Conservation (phyloP, 2,329 filamentous ascomycete genomes). For the Graphilbum fragrans region DNA sequence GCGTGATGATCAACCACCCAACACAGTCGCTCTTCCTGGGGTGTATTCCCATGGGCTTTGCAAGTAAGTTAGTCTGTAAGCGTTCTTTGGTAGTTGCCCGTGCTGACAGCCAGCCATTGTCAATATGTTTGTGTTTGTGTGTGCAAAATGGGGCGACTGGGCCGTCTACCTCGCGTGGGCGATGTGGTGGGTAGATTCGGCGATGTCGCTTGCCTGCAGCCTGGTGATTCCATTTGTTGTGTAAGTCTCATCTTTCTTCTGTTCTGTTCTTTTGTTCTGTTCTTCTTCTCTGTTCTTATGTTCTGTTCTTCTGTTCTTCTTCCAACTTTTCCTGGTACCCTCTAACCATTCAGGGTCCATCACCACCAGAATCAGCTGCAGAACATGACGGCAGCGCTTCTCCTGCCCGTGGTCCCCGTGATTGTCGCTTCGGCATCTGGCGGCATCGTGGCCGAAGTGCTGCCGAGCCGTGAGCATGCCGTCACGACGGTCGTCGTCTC, state of each 20-base stretch:
- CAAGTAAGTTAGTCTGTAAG: constrained; percentile 19
- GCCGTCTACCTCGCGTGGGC: constrained; percentile 35
- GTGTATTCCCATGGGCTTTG: constrained; percentile 50
- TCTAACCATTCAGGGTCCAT: constrained; percentile 7
- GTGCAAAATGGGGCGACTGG: constrained; percentile 45
- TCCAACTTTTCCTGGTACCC: neutral
- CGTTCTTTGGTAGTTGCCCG: neutral
- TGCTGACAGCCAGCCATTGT: constrained; percentile 29
- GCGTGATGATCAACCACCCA: constrained; percentile 47
- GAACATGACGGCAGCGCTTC: constrained; percentile 45
- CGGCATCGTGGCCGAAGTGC: constrained; percentile 47
- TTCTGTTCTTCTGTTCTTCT: neutral
- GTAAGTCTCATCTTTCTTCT: constrained; percentile 20
- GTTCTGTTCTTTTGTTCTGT: neutral
- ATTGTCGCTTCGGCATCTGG: constrained; percentile 54
- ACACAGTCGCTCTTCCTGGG: constrained; percentile 51
- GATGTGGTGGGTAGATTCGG: constrained; percentile 39
- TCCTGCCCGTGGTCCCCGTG: constrained; percentile 49
- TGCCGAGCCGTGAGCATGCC: constrained; percentile 41
- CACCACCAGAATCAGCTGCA: constrained; percentile 18
- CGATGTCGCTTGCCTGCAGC: constrained; percentile 30
- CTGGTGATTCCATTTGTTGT: constrained; percentile 39
- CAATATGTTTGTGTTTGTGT: constrained; percentile 45
- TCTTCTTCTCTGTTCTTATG: neutral
- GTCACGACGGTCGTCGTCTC: constrained; percentile 50